A percentile compares a stretch with the other conserved stretches of the same genome.
phyloP scores from a whole-genome alignment of 2,329 filamentous ascomycete genomes.

The Coniochaeta sp. region DNA sequence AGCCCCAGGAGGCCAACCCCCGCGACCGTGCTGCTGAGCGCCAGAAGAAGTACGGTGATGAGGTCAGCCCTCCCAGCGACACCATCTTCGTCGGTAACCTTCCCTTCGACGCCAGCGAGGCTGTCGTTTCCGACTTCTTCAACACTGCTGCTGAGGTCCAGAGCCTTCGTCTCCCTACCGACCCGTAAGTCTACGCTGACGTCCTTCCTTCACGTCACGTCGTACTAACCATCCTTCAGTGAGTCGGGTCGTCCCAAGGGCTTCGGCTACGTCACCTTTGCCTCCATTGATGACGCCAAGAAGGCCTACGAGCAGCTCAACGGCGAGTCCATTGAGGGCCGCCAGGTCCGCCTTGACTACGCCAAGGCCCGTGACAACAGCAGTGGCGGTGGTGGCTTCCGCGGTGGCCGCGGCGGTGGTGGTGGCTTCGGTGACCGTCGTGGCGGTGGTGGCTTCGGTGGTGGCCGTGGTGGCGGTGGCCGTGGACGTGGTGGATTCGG shows the following conservation, averaged over 20 bases:
- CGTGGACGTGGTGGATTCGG: constrained; percentile 27
- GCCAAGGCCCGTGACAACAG: constrained; percentile 51
- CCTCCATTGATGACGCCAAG: constrained; percentile 75
- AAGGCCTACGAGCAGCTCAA: constrained; percentile 58
- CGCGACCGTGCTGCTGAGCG: constrained; percentile 54
- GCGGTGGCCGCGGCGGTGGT: constrained; percentile 43
- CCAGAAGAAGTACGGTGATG: constrained; percentile 68
- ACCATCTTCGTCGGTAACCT: constrained; percentile 92
- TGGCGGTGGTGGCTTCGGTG: constrained; percentile 34
- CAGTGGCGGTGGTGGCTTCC: constrained; percentile 40
- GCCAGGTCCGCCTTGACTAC: constrained; percentile 77
- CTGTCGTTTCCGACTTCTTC: constrained; percentile 69
- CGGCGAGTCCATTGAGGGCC: constrained; percentile 60
- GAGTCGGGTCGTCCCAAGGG: constrained; percentile 83
- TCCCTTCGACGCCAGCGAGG: constrained; percentile 75
- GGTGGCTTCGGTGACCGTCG: constrained; percentile 32
- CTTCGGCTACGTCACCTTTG: constrained; percentile 85
- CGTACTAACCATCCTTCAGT: constrained; percentile 32
- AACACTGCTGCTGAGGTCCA: constrained; percentile 61
- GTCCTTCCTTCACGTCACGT: background rate
- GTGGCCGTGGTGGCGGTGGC: constrained; percentile 39
- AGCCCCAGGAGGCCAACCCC: constrained; percentile 16
- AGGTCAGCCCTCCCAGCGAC: constrained; percentile 70
- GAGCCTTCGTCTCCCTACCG: constrained; percentile 81
- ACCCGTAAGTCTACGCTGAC: constrained; percentile 56